A percentile compares a stretch with the other conserved stretches of the same genome.
These are phyloP conservation scores for Apophysomyces sp. DNA, from an alignment of 371 early-diverging fungal species.

Conservation along the genomic window DNA sequence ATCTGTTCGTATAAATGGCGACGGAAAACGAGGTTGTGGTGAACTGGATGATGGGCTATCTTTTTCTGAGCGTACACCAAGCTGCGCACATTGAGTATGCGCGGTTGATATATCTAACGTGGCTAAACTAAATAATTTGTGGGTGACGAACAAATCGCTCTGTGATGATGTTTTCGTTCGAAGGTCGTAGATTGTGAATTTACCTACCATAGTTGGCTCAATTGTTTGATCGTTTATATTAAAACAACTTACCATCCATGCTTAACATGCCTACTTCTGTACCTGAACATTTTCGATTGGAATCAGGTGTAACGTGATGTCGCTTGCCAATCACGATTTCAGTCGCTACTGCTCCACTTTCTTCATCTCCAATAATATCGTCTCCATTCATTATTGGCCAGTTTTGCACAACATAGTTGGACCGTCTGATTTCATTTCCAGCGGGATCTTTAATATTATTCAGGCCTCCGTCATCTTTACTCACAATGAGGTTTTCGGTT, in stretches of 20 bases:
- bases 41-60: constrained; percentile 4
- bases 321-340: constrained; percentile 58
- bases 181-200: constrained; percentile 55
- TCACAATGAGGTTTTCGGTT: constrained; percentile 15
- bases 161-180: constrained; percentile 42
- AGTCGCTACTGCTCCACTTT: constrained; percentile 52
- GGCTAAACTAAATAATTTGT: constrained; percentile 61
- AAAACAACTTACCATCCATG: constrained; percentile 54
- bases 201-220: constrained; percentile 28
- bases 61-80: not conserved
- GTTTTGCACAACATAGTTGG: constrained; percentile 40
- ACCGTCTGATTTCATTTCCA: constrained; percentile 23
- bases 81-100: constrained; percentile 1
- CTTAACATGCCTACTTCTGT: constrained; percentile 59
- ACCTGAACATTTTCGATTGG: constrained; percentile 16
- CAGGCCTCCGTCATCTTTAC: constrained; percentile 10
- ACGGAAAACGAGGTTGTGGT: constrained; percentile 19
- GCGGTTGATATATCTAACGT: constrained; percentile 44
- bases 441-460: constrained; percentile 21
- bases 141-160: constrained; percentile 56
- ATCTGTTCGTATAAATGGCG: constrained; percentile 11
- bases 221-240: not conserved
- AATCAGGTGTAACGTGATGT: constrained; percentile 8
- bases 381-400: constrained; percentile 39
- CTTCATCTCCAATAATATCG: constrained; percentile 30